phyloP scores from a whole-genome alignment of 1,284 basidiomycete species.

The Pholiota adiposa region DNA sequence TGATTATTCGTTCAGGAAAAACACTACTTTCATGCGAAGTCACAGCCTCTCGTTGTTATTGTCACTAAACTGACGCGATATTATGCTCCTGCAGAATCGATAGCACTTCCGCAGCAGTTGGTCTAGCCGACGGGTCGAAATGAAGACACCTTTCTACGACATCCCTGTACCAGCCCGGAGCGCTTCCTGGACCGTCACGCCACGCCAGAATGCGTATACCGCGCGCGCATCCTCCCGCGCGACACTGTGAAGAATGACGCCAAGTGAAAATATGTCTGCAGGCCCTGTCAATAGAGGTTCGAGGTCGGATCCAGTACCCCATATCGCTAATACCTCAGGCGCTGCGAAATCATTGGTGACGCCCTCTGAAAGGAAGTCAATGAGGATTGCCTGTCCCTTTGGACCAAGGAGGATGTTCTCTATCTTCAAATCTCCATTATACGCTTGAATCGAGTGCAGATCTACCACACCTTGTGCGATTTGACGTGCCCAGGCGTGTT shows the following conservation, averaged over 20 bases:
- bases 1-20: no score
- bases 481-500: neutral
- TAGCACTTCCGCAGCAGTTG: neutral
- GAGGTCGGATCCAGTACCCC: neutral
- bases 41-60: no score
- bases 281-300: neutral
- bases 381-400: neutral
- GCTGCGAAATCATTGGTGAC: neutral
- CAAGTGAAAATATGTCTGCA: neutral
- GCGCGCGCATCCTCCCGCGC: neutral
- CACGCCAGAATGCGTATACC: neutral
- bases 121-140: neutral
- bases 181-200: neutral
- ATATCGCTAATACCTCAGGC: neutral
- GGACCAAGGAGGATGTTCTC: neutral
- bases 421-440: neutral
- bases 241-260: neutral
- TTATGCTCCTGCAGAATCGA: neutral
- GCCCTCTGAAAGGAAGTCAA: neutral
- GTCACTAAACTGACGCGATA: no score
- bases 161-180: neutral
- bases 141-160: neutral
- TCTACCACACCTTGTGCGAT: neutral
- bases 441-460: neutral
- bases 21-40: no score